Evolutionary conservation across 352 stramenopile species (phyloP), one percentile per base, ranked within the genome.

Genomic region (Pythium myriotylum): DNA sequence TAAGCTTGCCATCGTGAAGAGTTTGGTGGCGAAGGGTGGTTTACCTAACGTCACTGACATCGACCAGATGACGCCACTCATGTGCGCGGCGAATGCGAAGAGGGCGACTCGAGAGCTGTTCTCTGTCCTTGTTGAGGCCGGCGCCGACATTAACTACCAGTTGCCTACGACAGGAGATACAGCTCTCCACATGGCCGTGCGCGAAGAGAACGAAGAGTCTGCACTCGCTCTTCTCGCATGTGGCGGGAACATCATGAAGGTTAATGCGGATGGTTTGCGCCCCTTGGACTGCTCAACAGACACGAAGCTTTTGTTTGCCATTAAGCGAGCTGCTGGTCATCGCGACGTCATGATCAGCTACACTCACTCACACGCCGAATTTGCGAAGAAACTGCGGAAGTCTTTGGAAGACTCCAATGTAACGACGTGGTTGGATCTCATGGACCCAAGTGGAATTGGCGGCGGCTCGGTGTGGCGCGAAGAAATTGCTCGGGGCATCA

Each of bases 301-400:
- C 6, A 93, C 86, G 4, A 79, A 78, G 48, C 69, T 94, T 6
- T 69, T 88, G n/a, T 94, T 88, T 33, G 84, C 86, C 26, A 82
- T 94, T 43, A 94, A 94, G 65, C 80, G 71, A 16, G 84, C 84
- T n/a, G 86, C 84, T 1, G 86, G 86, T 0, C 75, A 88, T 27
- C 80, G 86, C 0, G 86, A 94, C 32, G 86, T 92, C 10, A 93
- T 94, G 86, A 93, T 94, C 62, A 94, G 86, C 68, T 93, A 94
- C 68, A 94, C 86, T 26, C 86, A 94, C 59, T 88, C 86, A 29
- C 86, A 94, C 58, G 67, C 70, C 6, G 82, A 92, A 68, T 92
- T 95, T 70, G 84, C 84, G 13, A 88, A 81, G 46, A 93, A 93
- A 51, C 60, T 93, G 29, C 84, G 86, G 41, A 75, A 80, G 46